Evolutionary conservation across 371 early-diverging fungal genomes (phyloP).

Genomic region (Enterospora canceri): DNA sequence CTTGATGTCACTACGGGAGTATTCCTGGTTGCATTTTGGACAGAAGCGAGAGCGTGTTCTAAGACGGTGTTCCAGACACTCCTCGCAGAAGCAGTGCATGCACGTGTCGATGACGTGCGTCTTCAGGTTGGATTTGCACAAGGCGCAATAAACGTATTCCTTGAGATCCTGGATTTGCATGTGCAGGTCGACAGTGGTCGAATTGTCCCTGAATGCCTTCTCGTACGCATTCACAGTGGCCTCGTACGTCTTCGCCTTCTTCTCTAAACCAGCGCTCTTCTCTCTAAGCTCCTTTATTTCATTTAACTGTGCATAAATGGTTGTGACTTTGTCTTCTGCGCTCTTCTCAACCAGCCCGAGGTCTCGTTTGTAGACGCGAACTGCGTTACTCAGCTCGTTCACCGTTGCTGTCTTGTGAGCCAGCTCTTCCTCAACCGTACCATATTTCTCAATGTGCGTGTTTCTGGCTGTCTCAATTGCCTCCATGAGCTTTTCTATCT

Average conservation of each 20-base stretch:
- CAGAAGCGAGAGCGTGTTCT: slow-evolving; percentile 87
- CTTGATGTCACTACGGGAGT: slow-evolving; percentile 74
- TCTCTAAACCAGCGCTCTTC: neutral
- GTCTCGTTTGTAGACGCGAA: neutral
- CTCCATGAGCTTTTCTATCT: neutral
- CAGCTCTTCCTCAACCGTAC: neutral
- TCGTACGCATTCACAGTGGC: neutral
- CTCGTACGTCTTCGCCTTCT: neutral
- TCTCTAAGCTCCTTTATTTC: neutral
- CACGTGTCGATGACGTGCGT: slow-evolving; percentile 51
- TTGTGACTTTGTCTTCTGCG: neutral
- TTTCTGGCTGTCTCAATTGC: neutral
- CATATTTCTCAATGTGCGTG: neutral
- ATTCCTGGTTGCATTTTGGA: slow-evolving; percentile 78
- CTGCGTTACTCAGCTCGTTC: neutral
- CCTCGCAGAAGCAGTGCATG: slow-evolving; percentile 60
- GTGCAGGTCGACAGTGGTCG: slow-evolving; percentile 17
- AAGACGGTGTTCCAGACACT: slow-evolving; percentile 72
- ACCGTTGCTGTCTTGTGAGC: neutral
- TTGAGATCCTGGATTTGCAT: slow-evolving; percentile 22
- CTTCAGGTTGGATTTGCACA: slow-evolving; percentile 51
- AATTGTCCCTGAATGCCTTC: slow-evolving; percentile 21
- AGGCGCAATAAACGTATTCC: slow-evolving; percentile 42
- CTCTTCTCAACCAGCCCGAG: neutral
- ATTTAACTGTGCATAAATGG: neutral